Evolutionary conservation across 164 flowering plant species (phyloP).

Genomic region (Taxillus chinensis): DNA sequence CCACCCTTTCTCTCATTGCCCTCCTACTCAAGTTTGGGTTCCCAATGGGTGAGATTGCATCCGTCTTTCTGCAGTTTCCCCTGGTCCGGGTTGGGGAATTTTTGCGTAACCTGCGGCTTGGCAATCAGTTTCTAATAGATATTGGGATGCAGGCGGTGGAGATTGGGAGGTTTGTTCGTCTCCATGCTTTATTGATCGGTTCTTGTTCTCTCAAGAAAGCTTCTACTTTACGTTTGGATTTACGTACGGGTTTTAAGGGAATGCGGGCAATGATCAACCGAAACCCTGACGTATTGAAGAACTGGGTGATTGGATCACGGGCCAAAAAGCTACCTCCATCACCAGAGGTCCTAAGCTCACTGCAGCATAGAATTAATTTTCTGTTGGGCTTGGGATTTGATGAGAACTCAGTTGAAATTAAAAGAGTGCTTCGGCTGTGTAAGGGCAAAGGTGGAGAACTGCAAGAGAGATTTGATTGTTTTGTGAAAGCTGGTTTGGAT

Average conservation of each 20-base stretch:
- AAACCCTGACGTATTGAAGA: conserved; percentile 43
- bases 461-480: conserved; percentile 58
- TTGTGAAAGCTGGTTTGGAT: conserved; percentile 52
- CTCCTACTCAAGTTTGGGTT: conserved; percentile 44
- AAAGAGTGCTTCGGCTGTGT: conserved; percentile 33
- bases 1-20: conserved; percentile 24
- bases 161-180: conserved; percentile 30
- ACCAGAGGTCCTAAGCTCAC: conserved; percentile 12
- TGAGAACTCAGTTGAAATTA: conserved; percentile 42
- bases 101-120: conserved; percentile 31
- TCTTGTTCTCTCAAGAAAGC: conserved; percentile 35
- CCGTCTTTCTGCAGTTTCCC: conserved; percentile 40
- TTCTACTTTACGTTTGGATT: conserved; percentile 15
- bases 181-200: conserved; percentile 36
- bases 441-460: conserved; percentile 55
- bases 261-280: conserved; percentile 36
- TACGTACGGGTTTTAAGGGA: conserved; percentile 35
- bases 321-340: conserved; percentile 21
- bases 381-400: conserved; percentile 43
- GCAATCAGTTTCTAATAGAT: conserved; percentile 30
- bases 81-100: conserved; percentile 27
- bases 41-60: conserved; percentile 15
- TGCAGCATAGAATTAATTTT: conserved; percentile 35
- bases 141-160: conserved; percentile 41
- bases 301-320: conserved; percentile 37